Evolutionary conservation across 2,329 filamentous ascomycete species (phyloP).

Genomic region (Arthrinium puccinioides): DNA sequence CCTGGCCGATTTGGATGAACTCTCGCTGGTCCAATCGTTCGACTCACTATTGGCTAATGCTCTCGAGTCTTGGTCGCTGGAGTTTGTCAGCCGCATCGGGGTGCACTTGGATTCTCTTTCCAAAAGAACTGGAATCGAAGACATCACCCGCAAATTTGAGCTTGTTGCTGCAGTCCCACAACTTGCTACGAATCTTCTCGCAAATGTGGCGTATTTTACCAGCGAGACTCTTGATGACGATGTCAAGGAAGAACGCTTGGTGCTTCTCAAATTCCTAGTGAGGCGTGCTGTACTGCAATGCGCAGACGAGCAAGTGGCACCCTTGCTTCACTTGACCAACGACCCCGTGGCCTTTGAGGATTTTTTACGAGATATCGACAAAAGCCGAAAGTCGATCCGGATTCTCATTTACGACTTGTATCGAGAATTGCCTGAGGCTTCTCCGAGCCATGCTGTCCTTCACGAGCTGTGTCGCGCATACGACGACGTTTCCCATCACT

Average conservation of each 20-base stretch:
- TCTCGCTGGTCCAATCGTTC: constrained; percentile 29
- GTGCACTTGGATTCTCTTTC: constrained; percentile 17
- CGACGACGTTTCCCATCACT: constrained; percentile 24
- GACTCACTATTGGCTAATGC: constrained; percentile 35
- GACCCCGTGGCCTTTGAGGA: constrained; percentile 34
- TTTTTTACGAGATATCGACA: constrained; percentile 28
- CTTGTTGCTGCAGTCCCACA: constrained; percentile 14
- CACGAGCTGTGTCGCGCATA: constrained; percentile 33
- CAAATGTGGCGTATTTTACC: constrained; percentile 10
- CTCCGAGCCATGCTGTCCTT: constrained; percentile 31
- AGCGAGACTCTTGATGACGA: constrained; percentile 1
- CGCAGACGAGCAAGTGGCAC: constrained; percentile 16
- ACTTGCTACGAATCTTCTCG: constrained; percentile 17
- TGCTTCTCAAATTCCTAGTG: constrained; percentile 16
- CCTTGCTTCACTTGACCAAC: constrained; percentile 32
- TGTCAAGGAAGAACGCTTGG: constrained; percentile 6
- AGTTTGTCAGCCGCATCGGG: constrained; percentile 15
- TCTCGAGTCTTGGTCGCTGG: constrained; percentile 18
- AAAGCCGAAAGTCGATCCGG: constrained; percentile 23
- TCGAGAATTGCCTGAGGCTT: constrained; percentile 30
- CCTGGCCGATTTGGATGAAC: constrained; percentile 11
- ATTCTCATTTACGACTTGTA: constrained; percentile 38
- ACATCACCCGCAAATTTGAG: constrained; percentile 15
- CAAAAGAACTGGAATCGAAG: constrained; percentile 17
- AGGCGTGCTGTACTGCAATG: constrained; percentile 19